These are phyloP conservation scores for Phyllosticta ampelicida DNA, from an alignment of 2,329 filamentous ascomycete species.

Conservation along the genomic window DNA sequence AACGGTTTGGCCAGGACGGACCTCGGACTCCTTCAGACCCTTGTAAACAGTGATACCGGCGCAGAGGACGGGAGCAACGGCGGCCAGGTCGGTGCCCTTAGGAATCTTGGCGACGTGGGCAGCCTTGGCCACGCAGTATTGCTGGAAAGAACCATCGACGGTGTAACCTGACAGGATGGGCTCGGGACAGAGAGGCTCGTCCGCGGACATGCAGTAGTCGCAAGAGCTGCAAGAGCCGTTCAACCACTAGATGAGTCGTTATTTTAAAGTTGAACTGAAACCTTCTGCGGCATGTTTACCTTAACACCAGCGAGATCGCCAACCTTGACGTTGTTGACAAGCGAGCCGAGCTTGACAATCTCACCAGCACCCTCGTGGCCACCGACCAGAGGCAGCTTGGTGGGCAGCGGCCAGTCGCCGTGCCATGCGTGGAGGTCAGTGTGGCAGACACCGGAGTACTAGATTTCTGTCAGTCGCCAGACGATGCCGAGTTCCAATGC, in stretches of 20 bases:
- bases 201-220: constrained; percentile 61
- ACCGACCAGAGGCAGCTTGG: constrained; percentile 76
- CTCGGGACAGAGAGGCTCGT: constrained; percentile 73
- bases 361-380: constrained; percentile 70
- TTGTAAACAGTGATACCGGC: constrained; percentile 85
- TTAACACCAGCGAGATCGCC: constrained; percentile 81
- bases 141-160: constrained; percentile 86
- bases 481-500: no score
- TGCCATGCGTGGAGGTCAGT: constrained; percentile 74
- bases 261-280: not conserved
- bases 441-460: constrained; percentile 84
- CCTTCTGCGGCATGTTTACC: constrained; percentile 5
- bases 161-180: constrained; percentile 79
- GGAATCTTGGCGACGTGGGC: constrained; percentile 74
- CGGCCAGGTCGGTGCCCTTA: constrained; percentile 64
- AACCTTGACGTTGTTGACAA: constrained; percentile 67
- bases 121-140: constrained; percentile 82
- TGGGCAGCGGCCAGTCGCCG: constrained; percentile 79
- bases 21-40: constrained; percentile 75
- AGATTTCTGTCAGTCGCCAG: constrained; percentile 21
- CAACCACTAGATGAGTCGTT: constrained; percentile 51
- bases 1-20: constrained; percentile 62
- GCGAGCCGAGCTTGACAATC: constrained; percentile 66
- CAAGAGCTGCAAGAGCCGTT: constrained; percentile 79
- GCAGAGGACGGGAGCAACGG: constrained; percentile 69